Conservation (phyloP, 106 monocot genomes). For the Dendrobium nobile region DNA sequence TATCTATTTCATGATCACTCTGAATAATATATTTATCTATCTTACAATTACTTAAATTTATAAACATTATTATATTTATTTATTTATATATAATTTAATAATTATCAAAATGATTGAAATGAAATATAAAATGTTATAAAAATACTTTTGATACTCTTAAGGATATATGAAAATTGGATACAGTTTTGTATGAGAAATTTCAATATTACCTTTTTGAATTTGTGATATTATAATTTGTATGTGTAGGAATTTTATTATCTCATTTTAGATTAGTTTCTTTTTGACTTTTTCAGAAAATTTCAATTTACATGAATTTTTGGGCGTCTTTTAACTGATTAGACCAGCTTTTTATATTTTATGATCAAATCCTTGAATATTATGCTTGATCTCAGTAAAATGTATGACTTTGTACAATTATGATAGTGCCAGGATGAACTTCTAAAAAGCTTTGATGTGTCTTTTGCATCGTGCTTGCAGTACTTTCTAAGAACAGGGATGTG, state of each 20-base stretch:
- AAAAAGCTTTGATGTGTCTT: not conserved
- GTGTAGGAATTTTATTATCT: not conserved
- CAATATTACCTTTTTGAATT: too few species aligned
- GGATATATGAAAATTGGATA: too few species aligned
- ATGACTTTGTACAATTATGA: not conserved
- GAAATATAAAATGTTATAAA: too few species aligned
- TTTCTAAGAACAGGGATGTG: conserved; percentile 84
- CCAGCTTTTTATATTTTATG: not conserved
- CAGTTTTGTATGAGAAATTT: too few species aligned
- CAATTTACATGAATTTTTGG: not conserved
- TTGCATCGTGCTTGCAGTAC: conserved; percentile 48
- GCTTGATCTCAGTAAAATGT: not conserved
- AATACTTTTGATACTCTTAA: too few species aligned
- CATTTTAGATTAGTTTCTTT: not conserved
- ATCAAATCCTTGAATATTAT: not conserved
- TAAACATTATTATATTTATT: too few species aligned
- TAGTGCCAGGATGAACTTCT: not conserved
- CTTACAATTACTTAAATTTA: too few species aligned
- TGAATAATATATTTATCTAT: too few species aligned
- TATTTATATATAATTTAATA: too few species aligned
- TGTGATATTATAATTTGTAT: not conserved
- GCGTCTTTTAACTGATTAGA: not conserved
- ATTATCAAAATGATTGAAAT: too few species aligned
- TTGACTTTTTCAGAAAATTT: not conserved
- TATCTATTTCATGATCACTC: too few species aligned